Evolutionary conservation across 139 green algal genomes (phyloP).

Genomic region (Eudorina sp.): DNA sequence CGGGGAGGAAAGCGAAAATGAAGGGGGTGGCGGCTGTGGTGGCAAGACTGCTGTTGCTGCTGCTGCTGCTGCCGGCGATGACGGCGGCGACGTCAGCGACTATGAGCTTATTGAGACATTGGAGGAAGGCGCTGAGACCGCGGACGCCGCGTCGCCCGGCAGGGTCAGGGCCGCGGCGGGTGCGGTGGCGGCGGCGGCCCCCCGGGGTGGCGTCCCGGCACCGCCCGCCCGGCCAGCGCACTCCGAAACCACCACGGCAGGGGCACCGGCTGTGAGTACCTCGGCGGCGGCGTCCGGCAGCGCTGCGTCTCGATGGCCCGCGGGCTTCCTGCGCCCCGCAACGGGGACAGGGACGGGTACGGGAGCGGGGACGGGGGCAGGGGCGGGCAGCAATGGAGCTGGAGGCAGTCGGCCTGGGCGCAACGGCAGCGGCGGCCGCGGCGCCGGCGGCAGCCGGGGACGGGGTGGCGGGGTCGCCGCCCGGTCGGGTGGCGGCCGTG

Average conservation of each 20-base stretch:
- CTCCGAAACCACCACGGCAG: neutral
- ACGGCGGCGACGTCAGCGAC: neutral
- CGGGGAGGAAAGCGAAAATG: neutral
- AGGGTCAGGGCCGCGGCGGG: too few relatives aligned
- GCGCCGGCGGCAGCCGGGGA: neutral
- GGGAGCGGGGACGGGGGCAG: too few relatives aligned
- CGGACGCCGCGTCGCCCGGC: too few relatives aligned
- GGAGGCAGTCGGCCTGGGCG: too few relatives aligned
- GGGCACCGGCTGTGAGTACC: neutral
- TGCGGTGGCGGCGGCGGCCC: neutral
- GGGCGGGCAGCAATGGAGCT: too few relatives aligned
- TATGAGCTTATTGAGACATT: neutral
- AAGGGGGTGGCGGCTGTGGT: neutral
- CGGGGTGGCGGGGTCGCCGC: neutral
- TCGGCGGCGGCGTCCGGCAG: neutral
- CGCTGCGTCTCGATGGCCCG: neutral
- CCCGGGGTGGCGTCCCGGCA: neutral
- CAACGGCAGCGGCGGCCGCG: neutral
- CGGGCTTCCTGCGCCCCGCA: neutral
- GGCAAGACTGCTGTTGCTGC: neutral
- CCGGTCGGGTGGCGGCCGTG: neutral
- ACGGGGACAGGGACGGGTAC: neutral
- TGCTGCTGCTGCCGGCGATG: neutral
- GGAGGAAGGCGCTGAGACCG: neutral
- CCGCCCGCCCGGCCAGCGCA: neutral